A percentile compares a stretch with the other conserved stretches of the same genome.
Conservation (phyloP, 2,329 filamentous ascomycete genomes). For the Fusarium phyllophilum region DNA sequence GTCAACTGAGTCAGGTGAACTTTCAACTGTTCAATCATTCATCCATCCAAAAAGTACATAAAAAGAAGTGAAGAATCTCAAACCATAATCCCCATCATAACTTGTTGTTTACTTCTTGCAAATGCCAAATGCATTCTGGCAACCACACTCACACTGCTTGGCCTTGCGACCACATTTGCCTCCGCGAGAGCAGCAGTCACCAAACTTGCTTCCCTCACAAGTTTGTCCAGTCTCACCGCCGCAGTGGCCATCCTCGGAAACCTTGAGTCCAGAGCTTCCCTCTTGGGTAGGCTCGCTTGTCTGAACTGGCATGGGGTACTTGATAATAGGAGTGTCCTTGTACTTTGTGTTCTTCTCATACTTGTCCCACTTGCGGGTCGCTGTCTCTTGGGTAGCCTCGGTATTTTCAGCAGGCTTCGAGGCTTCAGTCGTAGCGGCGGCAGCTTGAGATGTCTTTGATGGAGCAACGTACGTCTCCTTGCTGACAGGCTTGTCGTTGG, state of each 20-base stretch:
- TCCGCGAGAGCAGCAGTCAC: conserved; percentile 56
- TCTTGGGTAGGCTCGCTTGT: conserved; percentile 22
- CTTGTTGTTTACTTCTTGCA: conserved; percentile 41
- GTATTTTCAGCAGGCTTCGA: conserved; percentile 11
- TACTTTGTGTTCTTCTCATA: conserved; percentile 5
- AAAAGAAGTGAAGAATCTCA: conserved; percentile 35
- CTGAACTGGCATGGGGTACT: conserved; percentile 17
- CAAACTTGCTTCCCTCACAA: conserved; percentile 54
- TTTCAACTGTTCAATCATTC: conserved; percentile 8
- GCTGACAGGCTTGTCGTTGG: conserved; percentile 9
- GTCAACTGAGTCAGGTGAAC: conserved; percentile 10
- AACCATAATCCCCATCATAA: not conserved
- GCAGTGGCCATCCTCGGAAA: conserved; percentile 54
- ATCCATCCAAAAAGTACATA: conserved; percentile 38
- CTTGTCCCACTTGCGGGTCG: conserved; percentile 23
- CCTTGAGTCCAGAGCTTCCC: conserved; percentile 34
- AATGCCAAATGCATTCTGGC: conserved; percentile 50
- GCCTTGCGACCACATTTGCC: conserved; percentile 52
- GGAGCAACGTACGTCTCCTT: conserved; percentile 6
- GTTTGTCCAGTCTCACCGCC: conserved; percentile 53
- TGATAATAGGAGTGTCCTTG: conserved; percentile 20
- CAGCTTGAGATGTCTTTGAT: conserved; percentile 10
- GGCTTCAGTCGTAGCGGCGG: conserved; percentile 7
- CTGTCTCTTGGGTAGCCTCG: conserved; percentile 1
- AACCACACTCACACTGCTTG: conserved; percentile 51